Percentiles rank a stretch among this genome's conserved stretches.
phyloP scores from a whole-genome alignment of 305 asterid species.

The Solanum hybrid region DNA sequence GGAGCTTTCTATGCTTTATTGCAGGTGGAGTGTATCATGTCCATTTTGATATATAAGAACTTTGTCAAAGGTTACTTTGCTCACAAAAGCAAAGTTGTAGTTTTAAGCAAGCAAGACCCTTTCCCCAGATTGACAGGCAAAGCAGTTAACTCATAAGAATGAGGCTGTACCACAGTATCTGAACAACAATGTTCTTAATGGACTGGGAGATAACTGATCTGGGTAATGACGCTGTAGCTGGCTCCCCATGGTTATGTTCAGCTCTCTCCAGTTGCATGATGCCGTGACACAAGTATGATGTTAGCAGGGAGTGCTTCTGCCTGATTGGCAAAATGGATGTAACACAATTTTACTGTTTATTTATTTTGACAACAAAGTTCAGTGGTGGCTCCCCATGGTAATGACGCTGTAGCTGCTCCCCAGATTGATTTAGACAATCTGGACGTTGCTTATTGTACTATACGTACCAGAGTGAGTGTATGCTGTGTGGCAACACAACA shows the following conservation, averaged over 20 bases:
- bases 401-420: not conserved
- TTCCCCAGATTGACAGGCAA: slow-evolving; percentile 86
- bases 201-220: not conserved
- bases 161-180: not conserved
- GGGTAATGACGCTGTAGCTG: not conserved
- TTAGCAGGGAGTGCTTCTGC: not conserved
- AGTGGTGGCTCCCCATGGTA: not conserved
- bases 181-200: not conserved
- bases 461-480: not conserved
- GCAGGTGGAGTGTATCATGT: slow-evolving; percentile 93
- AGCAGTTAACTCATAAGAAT: slow-evolving; percentile 37
- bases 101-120: slow-evolving; percentile 92
- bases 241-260: not conserved
- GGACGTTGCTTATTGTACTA: not conserved
- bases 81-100: slow-evolving; percentile 92
- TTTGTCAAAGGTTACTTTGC: slow-evolving; percentile 96
- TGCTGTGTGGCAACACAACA: not conserved
- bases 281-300: not conserved
- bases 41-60: slow-evolving; percentile 83
- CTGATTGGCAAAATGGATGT: not conserved
- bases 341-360: not conserved
- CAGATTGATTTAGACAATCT: not conserved
- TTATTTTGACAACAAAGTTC: not conserved
- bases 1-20: not conserved
- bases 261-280: not conserved